phyloP scores from a whole-genome alignment of 1,284 basidiomycete species.

The Ganoderma sinense region DNA sequence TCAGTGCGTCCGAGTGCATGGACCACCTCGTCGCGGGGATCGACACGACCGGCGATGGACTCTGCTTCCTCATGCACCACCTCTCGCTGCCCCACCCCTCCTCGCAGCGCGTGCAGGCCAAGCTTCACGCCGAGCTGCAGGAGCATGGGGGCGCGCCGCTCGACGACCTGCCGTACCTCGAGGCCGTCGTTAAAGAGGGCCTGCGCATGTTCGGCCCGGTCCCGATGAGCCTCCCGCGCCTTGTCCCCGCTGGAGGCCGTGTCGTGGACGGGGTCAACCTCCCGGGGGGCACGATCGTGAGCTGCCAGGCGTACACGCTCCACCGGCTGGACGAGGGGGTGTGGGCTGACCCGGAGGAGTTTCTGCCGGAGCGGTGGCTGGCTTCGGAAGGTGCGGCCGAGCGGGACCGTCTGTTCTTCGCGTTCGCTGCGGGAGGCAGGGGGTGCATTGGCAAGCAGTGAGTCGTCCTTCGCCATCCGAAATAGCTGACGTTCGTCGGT shows the following conservation, averaged over 20 bases:
- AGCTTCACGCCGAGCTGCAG: constrained; percentile 32
- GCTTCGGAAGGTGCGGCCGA: constrained; percentile 65
- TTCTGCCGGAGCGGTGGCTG: constrained; percentile 92
- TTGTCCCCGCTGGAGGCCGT: constrained; percentile 85
- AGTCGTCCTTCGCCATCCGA: too few species aligned
- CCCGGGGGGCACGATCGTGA: constrained; percentile 90
- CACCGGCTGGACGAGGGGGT: constrained; percentile 77
- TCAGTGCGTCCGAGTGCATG: constrained; percentile 4
- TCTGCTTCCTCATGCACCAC: constrained; percentile 37
- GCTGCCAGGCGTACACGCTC: constrained; percentile 93
- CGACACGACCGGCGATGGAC: constrained; percentile 38
- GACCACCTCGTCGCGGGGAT: constrained; percentile 35
- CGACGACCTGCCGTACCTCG: constrained; percentile 91
- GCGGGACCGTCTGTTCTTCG: constrained; percentile 37
- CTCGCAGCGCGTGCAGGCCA: constrained; percentile 26
- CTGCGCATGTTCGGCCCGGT: constrained; percentile 90
- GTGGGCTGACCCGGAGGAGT: constrained; percentile 65
- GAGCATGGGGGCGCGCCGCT: constrained; percentile 41
- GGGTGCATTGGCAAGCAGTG: constrained; percentile 39
- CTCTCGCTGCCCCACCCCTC: constrained; percentile 31
- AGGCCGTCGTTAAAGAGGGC: constrained; percentile 91
- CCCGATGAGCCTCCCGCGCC: constrained; percentile 90
- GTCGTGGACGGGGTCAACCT: constrained; percentile 88
- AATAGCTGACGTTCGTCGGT: too few species aligned
- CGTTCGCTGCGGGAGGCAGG: constrained; percentile 34